Evolutionary conservation across 208 protist species (phyloP), one percentile per base, ranked within the genome.

Genomic region (Acanthamoeba royreba): DNA sequence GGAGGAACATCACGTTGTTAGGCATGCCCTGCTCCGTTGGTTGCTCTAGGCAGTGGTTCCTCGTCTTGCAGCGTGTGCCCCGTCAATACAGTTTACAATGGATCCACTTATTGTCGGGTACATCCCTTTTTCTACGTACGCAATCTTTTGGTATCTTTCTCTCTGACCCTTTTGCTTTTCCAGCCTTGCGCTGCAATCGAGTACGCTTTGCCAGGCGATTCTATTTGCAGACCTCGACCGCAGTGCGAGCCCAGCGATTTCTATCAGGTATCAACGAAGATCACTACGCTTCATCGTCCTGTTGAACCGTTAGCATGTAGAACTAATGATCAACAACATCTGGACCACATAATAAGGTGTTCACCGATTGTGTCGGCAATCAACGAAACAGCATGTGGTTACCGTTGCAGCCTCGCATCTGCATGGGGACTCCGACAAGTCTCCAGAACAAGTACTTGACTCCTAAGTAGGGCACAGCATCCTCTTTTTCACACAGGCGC

Each of bases 171-270:
- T 7, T 3, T 3, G 25, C 31, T 4, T 17, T 2, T 79, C 7
- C 74, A 85, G 74, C 1, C 83, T 9, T 90, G 83, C 28, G 49
- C 83, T 19, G 53, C 83, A 33, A 45, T 69, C n/a, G 35, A 61
- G 40, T 92, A 92, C 28, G 87, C 61, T 5, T 45, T 92, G 19
- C 87, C 87, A 0, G 87, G 87, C 42, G 87, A 92, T 42, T 81
- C 45, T 61, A 19, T 45, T 11, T 92, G 87, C 63, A 72, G 87
- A 17, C 2, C 2, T 4, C 55, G 87, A 47, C 7, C 22, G 4
- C 15, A 7, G 5, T 90, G 83, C 42, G 38, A 66, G 55, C 9
- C 5, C 4, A 35, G n/a, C 1, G 83, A 90, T 28, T 90, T 33
- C 49, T 69, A 53, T 42, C 42, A 35, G 74, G 74, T 53, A 85